Conservation (phyloP, 768 basidiomycete species). For the Trametes villosa region DNA sequence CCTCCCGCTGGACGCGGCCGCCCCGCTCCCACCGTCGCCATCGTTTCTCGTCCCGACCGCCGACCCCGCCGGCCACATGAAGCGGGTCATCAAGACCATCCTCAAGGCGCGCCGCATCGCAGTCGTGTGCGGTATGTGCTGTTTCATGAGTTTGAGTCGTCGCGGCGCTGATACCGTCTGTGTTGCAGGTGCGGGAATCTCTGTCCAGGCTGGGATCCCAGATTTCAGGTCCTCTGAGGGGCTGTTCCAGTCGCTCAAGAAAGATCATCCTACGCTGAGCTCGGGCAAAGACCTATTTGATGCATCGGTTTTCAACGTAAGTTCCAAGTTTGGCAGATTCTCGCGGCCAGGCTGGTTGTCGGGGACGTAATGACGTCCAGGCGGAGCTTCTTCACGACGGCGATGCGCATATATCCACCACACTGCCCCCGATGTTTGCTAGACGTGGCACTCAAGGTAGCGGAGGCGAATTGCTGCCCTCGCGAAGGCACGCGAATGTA, state of each 20-base stretch:
- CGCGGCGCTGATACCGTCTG: slow-evolving; percentile 7
- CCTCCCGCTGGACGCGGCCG: slow-evolving; percentile 57
- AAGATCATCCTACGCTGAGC: slow-evolving; percentile 73
- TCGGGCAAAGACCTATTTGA: slow-evolving; percentile 91
- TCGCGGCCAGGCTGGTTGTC: neutral
- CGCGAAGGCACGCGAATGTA: neutral
- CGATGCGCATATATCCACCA: neutral
- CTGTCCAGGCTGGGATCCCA: slow-evolving; percentile 85
- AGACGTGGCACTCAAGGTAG: neutral
- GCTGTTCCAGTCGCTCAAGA: slow-evolving; percentile 76
- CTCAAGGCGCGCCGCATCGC: slow-evolving; percentile 82
- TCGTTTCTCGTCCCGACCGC: slow-evolving; percentile 56
- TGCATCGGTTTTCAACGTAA: slow-evolving; percentile 86
- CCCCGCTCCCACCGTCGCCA: slow-evolving; percentile 53
- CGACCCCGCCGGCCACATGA: slow-evolving; percentile 51
- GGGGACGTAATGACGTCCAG: neutral
- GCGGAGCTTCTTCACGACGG: neutral
- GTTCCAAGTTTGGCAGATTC: slow-evolving; percentile 27
- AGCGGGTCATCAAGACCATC: slow-evolving; percentile 64
- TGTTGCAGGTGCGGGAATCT: slow-evolving; percentile 79
- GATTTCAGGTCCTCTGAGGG: slow-evolving; percentile 87
- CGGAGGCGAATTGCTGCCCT: neutral
- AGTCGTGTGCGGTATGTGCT: slow-evolving; percentile 78
- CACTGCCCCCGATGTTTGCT: neutral
- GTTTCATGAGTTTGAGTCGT: neutral